These are phyloP conservation scores for Trypanosoma scelopori DNA, from an alignment of 208 protist species.

Conservation along the genomic window DNA sequence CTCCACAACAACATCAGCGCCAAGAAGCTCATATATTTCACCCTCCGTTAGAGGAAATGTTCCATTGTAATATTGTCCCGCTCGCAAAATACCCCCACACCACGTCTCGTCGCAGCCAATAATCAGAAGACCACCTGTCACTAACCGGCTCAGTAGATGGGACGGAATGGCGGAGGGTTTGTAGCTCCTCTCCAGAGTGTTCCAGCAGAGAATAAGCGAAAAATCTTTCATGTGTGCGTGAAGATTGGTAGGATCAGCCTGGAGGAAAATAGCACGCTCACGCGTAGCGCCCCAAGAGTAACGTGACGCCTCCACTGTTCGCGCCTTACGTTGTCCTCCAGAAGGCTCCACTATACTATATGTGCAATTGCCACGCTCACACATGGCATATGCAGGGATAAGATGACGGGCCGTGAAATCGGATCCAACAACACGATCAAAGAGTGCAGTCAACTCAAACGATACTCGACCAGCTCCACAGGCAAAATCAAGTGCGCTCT, in stretches of 20 bases:
- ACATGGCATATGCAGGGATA: slow-evolving; percentile 83
- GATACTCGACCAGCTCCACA: slow-evolving; percentile 83
- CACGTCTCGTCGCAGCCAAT: slow-evolving; percentile 71
- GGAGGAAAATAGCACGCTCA: slow-evolving; percentile 79
- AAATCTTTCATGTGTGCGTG: slow-evolving; percentile 80
- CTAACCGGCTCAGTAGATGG: slow-evolving; percentile 65
- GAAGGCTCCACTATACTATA: slow-evolving; percentile 54
- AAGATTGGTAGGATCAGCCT: slow-evolving; percentile 88
- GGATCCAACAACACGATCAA: slow-evolving; percentile 76
- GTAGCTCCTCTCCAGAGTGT: slow-evolving; percentile 84
- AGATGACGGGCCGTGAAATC: slow-evolving; percentile 84
- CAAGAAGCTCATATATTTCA: slow-evolving; percentile 68
- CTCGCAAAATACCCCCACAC: slow-evolving; percentile 39
- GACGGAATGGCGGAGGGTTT: slow-evolving; percentile 66
- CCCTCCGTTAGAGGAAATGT: slow-evolving; percentile 38
- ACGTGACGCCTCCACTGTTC: slow-evolving; percentile 36
- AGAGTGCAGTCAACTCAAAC: slow-evolving; percentile 79
- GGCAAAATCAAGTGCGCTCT: slow-evolving; percentile 75
- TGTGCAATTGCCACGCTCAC: slow-evolving; percentile 72
- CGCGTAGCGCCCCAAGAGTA: slow-evolving; percentile 62
- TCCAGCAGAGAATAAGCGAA: slow-evolving; percentile 86
- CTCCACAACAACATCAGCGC: slow-evolving; percentile 53
- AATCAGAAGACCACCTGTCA: slow-evolving; percentile 68
- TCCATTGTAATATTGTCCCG: slow-evolving; percentile 19
- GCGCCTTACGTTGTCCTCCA: slow-evolving; percentile 30